Conservation (phyloP, 441 rosid species). For the Populus hybrid region DNA sequence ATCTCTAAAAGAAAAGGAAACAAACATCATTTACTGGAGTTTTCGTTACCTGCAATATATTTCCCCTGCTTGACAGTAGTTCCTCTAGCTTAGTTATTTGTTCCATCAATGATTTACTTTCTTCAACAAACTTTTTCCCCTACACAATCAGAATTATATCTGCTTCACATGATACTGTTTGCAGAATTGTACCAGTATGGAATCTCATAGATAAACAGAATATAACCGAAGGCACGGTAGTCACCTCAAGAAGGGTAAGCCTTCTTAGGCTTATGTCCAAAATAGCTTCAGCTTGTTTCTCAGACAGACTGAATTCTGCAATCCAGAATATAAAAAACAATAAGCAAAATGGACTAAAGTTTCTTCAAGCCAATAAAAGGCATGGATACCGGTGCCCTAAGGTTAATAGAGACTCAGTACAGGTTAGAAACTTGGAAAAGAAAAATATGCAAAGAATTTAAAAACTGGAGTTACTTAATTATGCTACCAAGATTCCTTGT, state of each 20-base stretch:
- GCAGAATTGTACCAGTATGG: not conserved
- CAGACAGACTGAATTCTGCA: constrained; percentile 74
- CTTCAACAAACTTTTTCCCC: constrained; percentile 77
- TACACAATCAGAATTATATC: constrained; percentile 27
- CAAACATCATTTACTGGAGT: not conserved
- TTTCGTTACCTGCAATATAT: constrained; percentile 64
- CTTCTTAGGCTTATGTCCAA: constrained; percentile 83
- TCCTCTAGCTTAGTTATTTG: constrained; percentile 74
- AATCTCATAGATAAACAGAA: constrained; percentile 10
- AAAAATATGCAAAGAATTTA: not conserved
- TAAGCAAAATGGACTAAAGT: constrained; percentile 1
- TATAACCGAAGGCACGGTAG: constrained; percentile 1
- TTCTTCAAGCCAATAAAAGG: not conserved
- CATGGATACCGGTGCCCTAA: not conserved
- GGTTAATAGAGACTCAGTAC: not conserved
- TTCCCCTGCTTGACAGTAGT: constrained; percentile 64
- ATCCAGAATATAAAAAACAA: constrained; percentile 2
- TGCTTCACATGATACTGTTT: constrained; percentile 5
- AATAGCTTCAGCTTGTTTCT: constrained; percentile 88
- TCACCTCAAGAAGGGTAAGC: constrained; percentile 82
- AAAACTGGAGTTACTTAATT: not conserved
- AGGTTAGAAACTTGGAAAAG: not conserved
- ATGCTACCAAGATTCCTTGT: not conserved
- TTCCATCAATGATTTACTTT: constrained; percentile 61
- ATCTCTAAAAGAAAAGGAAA: not conserved